Evolutionary conservation across 2,329 filamentous ascomycete genomes (phyloP).

Genomic region (Alternaria viburni): DNA sequence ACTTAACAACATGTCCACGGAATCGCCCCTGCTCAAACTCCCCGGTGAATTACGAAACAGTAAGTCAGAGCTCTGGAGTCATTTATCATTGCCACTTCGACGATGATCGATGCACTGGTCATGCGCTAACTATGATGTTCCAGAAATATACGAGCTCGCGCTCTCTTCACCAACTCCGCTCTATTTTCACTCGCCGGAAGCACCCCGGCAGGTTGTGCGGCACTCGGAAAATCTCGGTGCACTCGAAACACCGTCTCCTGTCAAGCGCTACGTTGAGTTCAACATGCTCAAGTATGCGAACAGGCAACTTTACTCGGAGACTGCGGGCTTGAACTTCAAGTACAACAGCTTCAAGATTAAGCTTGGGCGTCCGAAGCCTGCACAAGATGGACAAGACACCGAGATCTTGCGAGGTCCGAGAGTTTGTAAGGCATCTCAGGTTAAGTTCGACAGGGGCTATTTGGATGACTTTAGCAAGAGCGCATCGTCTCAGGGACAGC

Average conservation of each 20-base stretch:
- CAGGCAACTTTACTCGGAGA: background rate
- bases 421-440: background rate
- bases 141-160: background rate
- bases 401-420: background rate
- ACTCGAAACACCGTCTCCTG: background rate
- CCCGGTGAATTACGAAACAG: background rate
- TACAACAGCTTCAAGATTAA: background rate
- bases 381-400: background rate
- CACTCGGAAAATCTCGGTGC: background rate
- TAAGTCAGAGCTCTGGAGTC: background rate
- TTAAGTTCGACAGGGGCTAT: background rate
- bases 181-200: background rate
- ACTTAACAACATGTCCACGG: background rate
- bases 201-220: background rate
- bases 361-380: background rate
- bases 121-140: background rate
- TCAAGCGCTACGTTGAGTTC: background rate
- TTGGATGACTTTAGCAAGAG: background rate
- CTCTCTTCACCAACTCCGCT: background rate
- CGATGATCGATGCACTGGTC: background rate
- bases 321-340: background rate
- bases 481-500: background rate
- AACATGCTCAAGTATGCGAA: background rate
- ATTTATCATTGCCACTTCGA: background rate
- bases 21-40: background rate